phyloP scores from a whole-genome alignment of 2,329 filamentous ascomycete genomes.

The Xylariaceae sp. region DNA sequence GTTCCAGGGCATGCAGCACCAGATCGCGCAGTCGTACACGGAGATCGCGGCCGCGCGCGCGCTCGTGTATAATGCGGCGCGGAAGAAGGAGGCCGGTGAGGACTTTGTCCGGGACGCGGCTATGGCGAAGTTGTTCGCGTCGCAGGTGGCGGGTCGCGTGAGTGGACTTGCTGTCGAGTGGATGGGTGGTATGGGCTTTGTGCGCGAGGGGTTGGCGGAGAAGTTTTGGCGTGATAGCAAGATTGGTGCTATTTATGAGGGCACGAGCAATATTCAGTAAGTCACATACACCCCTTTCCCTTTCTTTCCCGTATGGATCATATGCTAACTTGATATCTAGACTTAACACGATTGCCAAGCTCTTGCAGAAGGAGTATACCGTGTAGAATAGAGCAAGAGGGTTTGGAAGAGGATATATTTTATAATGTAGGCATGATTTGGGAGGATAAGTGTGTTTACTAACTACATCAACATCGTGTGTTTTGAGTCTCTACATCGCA shows the following conservation, averaged over 20 bases:
- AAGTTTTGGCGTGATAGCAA: conserved; percentile 98
- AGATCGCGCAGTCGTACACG: conserved; percentile 91
- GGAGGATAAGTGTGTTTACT: too few species aligned
- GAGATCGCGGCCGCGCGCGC: conserved; percentile 89
- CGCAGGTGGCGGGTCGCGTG: conserved; percentile 85
- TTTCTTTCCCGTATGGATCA: not conserved
- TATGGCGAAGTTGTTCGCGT: conserved; percentile 95
- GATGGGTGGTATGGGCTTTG: conserved; percentile 99
- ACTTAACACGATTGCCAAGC: conserved; percentile 59
- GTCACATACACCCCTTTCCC: conserved; percentile 23
- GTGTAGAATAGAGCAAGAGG: conserved; percentile 22
- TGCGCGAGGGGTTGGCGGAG: conserved; percentile 91
- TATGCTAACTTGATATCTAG: conserved; percentile 28
- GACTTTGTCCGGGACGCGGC: conserved; percentile 93
- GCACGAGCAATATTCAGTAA: conserved; percentile 72
- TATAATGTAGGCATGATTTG: too few species aligned
- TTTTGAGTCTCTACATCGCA: too few species aligned
- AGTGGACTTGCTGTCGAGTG: conserved; percentile 86
- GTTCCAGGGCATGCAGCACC: conserved; percentile 99
- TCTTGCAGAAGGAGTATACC: conserved; percentile 58
- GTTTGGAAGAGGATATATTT: not conserved
- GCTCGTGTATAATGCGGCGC: conserved; percentile 89
- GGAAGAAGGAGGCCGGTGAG: conserved; percentile 96
- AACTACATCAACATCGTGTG: too few species aligned
- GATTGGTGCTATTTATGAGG: conserved; percentile 97